Base-by-base conservation (phyloP, 345 rosid species). In the Mangifera indica region DNA sequence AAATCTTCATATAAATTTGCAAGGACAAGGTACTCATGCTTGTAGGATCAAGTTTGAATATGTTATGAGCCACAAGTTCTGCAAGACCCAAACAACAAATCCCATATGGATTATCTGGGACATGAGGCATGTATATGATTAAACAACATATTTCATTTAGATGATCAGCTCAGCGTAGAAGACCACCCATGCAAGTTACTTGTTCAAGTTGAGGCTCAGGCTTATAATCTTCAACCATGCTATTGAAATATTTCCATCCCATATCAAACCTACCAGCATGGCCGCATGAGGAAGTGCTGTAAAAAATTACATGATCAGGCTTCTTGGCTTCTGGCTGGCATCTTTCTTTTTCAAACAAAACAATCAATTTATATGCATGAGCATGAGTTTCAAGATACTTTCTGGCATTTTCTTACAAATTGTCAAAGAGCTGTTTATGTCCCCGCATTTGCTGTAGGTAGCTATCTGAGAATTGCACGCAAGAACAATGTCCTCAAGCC, bases 171-270 rank as follows among this genome's bases (percentile, higher is more conserved):
- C 78, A 78, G 53, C 89, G 84, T 37, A 81, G 77, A 61, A 85
- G 85, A 79, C 83, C 86, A 53, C 79, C 83, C 85, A 85, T 81
- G 80, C 88, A 85, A 44, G 86, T 77, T 63, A 79, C 83, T 34
- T 85, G 87, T 45, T 85, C 85, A 68, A 85, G 64, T 63, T 60
- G 75, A 57, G 87, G 89, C 58, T 76, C 51, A n/a, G 83, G 78
- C n/a, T 73, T 77, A 54, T 80, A 76, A 59, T 78, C 72, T 65
- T 83, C 75, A 45, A 66, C 51, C 82, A 86, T 78, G 72, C 77
- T 76, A 68, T 71, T 72, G 59, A 81, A 81, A 69, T 79, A 76
- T 48, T 74, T 67, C 83, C 80, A 79, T 57, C 83, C 87, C 77
- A 66, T 58, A 24, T 78, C 77, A 54, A 81, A 76, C 70, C 63